A percentile compares a stretch with the other conserved stretches of the same genome.
Evolutionary conservation across 2,329 filamentous ascomycete genomes (phyloP).

Genomic region (Leptoxyphium fumago): DNA sequence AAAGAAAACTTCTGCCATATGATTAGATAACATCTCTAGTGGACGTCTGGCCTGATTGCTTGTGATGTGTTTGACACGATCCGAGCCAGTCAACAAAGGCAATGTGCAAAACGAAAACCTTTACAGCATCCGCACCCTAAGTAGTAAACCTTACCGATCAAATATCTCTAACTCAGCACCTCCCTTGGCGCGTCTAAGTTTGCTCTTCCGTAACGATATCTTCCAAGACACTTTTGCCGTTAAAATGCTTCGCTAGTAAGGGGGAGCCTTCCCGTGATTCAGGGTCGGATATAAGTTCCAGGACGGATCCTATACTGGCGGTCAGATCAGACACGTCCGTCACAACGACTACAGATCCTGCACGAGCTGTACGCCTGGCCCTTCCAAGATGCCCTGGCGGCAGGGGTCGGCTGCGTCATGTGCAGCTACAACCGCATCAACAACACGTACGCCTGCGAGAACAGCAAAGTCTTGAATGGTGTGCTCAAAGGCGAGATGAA

Average conservation of each 20-base stretch:
- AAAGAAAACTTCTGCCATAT: too few relatives aligned
- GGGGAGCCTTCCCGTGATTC: conserved; percentile 55
- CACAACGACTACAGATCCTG: conserved; percentile 19
- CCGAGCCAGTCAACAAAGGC: too few relatives aligned
- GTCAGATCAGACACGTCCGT: not conserved
- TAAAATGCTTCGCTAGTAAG: conserved; percentile 69
- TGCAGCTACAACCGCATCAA: conserved; percentile 22
- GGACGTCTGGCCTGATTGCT: too few relatives aligned
- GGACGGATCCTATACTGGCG: not conserved
- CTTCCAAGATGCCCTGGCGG: conserved; percentile 34
- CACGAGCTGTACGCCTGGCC: conserved; percentile 55
- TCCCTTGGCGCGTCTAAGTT: conserved; percentile 61
- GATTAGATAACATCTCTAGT: too few relatives aligned
- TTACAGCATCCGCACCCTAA: not conserved
- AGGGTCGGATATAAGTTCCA: conserved; percentile 41
- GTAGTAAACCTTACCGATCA: not conserved
- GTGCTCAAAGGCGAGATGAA: conserved; percentile 60
- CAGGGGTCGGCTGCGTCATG: conserved; percentile 31
- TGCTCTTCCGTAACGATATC: conserved; percentile 74
- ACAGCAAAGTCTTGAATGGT: conserved; percentile 53
- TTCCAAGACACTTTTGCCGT: conserved; percentile 73
- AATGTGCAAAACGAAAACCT: too few relatives aligned
- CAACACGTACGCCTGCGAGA: conserved; percentile 47
- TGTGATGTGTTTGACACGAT: too few relatives aligned
- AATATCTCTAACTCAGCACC: not conserved